Conservation (phyloP, 1,139 yeast species). For the Suhomyces maxii region DNA sequence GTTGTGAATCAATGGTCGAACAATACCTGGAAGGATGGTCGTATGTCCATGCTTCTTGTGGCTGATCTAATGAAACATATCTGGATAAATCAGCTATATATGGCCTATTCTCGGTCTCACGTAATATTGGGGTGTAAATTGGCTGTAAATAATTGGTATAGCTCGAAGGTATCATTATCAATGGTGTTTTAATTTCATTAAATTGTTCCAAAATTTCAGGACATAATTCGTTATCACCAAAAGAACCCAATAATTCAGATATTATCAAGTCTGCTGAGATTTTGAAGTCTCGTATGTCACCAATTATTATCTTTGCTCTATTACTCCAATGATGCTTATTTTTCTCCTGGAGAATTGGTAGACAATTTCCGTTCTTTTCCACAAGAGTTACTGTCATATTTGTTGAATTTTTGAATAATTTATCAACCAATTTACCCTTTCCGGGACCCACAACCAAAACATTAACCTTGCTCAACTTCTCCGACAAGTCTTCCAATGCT, state of each 20-base stretch:
- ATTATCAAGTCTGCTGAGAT: constrained; percentile 53
- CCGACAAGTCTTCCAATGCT: constrained; percentile 44
- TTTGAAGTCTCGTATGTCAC: constrained; percentile 57
- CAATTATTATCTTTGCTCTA: constrained; percentile 48
- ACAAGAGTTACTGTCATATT: constrained; percentile 25
- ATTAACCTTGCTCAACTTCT: constrained; percentile 2
- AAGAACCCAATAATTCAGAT: constrained; percentile 83
- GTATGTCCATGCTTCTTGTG: constrained; percentile 55
- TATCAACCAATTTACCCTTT: constrained; percentile 72
- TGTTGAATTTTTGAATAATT: constrained; percentile 34
- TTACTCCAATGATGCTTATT: constrained; percentile 47
- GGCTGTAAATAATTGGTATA: constrained; percentile 68
- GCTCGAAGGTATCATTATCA: constrained; percentile 63
- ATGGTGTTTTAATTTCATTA: constrained; percentile 11
- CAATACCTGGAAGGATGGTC: constrained; percentile 39
- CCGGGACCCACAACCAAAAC: constrained; percentile 85
- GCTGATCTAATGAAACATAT: constrained; percentile 38
- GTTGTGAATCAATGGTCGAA: background rate
- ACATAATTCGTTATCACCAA: constrained; percentile 86
- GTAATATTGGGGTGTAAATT: constrained; percentile 52
- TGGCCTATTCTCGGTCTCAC: constrained; percentile 39
- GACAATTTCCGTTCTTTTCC: constrained; percentile 72
- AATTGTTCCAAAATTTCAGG: constrained; percentile 65
- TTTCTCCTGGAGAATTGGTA: constrained; percentile 42
- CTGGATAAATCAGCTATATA: constrained; percentile 62